Conservation (phyloP, 2,329 filamentous ascomycete species). For the Daldinia eschscholtzii region DNA sequence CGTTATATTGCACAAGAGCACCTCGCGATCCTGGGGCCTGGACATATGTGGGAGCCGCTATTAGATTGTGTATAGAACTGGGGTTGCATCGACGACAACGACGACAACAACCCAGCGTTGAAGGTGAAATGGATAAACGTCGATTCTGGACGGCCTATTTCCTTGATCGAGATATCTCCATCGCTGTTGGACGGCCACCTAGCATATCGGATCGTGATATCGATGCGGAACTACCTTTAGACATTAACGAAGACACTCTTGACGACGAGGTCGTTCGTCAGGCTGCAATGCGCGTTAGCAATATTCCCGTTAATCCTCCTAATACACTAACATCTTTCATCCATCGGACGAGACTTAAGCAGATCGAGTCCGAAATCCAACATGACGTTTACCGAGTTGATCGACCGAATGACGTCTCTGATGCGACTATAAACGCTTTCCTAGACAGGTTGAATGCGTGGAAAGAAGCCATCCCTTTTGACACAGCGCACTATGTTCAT, state of each 20-base stretch:
- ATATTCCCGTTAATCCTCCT: conserved; percentile 45
- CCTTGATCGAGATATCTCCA: conserved; percentile 51
- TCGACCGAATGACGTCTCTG: conserved; percentile 43
- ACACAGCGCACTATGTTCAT: conserved; percentile 47
- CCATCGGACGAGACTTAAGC: conserved; percentile 49
- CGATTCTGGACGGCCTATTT: conserved; percentile 52
- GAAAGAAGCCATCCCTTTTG: conserved; percentile 49
- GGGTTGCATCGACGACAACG: conserved; percentile 49
- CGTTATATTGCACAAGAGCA: conserved; percentile 51
- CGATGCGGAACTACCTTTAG: conserved; percentile 49
- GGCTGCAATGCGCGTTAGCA: conserved; percentile 40
- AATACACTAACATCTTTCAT: conserved; percentile 50
- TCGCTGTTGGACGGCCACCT: conserved; percentile 49
- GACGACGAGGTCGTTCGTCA: conserved; percentile 47
- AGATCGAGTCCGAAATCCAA: conserved; percentile 52
- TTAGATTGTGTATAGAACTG: conserved; percentile 50
- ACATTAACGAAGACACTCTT: conserved; percentile 48
- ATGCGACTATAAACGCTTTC: conserved; percentile 45
- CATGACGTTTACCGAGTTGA: conserved; percentile 50
- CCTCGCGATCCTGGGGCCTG: conserved; percentile 51
- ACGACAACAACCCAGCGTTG: conserved; percentile 44
- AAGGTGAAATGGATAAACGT: conserved; percentile 51
- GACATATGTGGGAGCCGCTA: conserved; percentile 50
- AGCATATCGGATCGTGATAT: conserved; percentile 52
- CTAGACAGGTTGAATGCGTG: conserved; percentile 47